These are phyloP conservation scores for Scedosporium aurantiacum DNA, from an alignment of 2,329 filamentous ascomycete species.

Conservation along the genomic window DNA sequence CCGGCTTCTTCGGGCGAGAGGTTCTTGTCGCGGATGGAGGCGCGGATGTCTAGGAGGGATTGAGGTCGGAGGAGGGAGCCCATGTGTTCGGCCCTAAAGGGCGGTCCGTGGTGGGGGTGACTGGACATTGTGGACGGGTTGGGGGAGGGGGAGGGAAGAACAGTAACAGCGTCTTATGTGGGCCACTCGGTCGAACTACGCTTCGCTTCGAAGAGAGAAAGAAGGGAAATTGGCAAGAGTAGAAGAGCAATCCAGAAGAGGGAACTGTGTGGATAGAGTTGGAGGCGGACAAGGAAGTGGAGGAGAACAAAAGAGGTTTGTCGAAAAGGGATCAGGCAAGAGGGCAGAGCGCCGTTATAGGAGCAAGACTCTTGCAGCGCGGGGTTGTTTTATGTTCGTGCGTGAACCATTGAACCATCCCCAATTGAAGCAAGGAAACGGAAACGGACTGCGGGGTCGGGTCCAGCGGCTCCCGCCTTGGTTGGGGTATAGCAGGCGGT, in stretches of 20 bases:
- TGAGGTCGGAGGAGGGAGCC: slow-evolving; percentile 64
- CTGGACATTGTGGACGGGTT: neutral
- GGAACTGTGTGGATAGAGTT: neutral
- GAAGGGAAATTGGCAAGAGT: neutral
- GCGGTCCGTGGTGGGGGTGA: slow-evolving; percentile 22
- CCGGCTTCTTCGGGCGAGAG: slow-evolving; percentile 40
- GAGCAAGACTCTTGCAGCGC: too few relatives aligned
- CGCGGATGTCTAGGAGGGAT: slow-evolving; percentile 19
- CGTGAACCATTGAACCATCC: too few relatives aligned
- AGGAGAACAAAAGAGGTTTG: neutral
- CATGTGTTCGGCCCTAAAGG: slow-evolving; percentile 67
- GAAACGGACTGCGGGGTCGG: too few relatives aligned
- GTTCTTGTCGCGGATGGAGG: slow-evolving; percentile 20
- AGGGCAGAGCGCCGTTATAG: too few relatives aligned
- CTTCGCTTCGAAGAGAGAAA: neutral
- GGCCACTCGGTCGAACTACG: neutral
- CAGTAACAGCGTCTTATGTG: neutral
- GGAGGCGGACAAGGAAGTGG: neutral
- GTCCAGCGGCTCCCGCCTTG: too few relatives aligned
- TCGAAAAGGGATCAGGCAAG: too few relatives aligned
- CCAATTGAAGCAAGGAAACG: too few relatives aligned
- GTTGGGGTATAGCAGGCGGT: too few relatives aligned
- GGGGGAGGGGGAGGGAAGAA: neutral
- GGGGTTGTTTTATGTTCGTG: too few relatives aligned
- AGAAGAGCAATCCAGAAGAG: neutral